Evolutionary conservation across 2,329 filamentous ascomycete species (phyloP).

Genomic region (Fusarium sp.): DNA sequence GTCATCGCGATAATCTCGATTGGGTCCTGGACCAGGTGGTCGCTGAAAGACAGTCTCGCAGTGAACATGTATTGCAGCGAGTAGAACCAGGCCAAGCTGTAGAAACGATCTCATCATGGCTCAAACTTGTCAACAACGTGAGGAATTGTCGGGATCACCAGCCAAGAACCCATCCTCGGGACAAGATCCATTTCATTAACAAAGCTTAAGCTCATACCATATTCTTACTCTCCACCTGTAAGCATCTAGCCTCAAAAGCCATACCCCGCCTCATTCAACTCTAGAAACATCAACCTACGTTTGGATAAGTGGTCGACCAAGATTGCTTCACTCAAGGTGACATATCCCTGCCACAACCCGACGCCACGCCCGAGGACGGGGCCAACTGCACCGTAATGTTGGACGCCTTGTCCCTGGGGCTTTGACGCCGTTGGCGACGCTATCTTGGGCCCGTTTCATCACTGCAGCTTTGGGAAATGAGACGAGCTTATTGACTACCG

Average conservation of each 20-base stretch:
- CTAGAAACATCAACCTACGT: not conserved
- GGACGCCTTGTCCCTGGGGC: not conserved
- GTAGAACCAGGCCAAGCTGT: not conserved
- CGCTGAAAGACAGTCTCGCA: not conserved
- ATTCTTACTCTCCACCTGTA: not conserved
- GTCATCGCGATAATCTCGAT: conserved; percentile 4
- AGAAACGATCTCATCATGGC: not conserved
- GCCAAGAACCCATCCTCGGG: not conserved
- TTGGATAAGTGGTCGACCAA: not conserved
- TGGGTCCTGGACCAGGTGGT: not conserved
- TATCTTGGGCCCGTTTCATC: not conserved
- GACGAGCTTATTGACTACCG: not conserved
- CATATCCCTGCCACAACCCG: not conserved
- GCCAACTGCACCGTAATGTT: not conserved
- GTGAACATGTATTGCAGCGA: not conserved
- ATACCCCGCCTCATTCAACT: not conserved
- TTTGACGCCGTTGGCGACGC: not conserved
- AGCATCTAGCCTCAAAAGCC: not conserved
- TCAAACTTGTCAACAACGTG: not conserved
- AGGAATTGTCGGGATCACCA: not conserved
- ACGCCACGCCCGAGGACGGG: not conserved
- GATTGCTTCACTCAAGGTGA: not conserved
- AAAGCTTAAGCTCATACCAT: not conserved
- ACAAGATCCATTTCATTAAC: not conserved
- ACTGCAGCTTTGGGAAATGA: not conserved